Evolutionary conservation across 148 eudicot genomes (phyloP).

Genomic region (Fallopia convolvulus): DNA sequence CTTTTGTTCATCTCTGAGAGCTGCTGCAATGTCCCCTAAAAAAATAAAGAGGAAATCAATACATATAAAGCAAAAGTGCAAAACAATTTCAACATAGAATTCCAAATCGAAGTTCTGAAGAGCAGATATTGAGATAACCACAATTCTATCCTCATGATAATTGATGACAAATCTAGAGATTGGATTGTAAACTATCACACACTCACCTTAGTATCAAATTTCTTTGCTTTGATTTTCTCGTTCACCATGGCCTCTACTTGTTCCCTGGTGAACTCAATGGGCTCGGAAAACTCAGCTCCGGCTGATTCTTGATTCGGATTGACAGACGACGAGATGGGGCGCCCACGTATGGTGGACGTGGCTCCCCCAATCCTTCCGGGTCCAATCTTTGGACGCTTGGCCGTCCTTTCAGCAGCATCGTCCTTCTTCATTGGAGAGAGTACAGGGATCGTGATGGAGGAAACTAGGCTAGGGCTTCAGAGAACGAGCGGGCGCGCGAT

Average conservation of each 20-base stretch:
- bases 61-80: neutral
- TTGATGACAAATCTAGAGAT: neutral
- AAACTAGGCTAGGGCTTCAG: too few species aligned
- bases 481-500: too few species aligned
- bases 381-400: slow-evolving; percentile 48
- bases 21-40: slow-evolving; percentile 58
- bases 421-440: slow-evolving; percentile 24
- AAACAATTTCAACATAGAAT: neutral
- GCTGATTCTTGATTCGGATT: slow-evolving; percentile 25
- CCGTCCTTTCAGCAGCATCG: slow-evolving; percentile 20
- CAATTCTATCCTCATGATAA: neutral
- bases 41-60: neutral
- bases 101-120: neutral
- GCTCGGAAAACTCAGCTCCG: slow-evolving; percentile 32
- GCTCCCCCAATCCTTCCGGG: slow-evolving; percentile 28
- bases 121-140: neutral
- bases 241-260: slow-evolving; percentile 61
- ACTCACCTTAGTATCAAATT: slow-evolving; percentile 52
- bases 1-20: slow-evolving; percentile 38
- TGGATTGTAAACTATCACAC: neutral
- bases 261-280: slow-evolving; percentile 46
- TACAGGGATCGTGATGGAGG: too few species aligned
- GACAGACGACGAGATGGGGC: slow-evolving; percentile 37
- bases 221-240: slow-evolving; percentile 63
- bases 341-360: slow-evolving; percentile 27